Evolutionary conservation across 306 rosid genomes (phyloP).

Genomic region (Castanopsis chinensis): DNA sequence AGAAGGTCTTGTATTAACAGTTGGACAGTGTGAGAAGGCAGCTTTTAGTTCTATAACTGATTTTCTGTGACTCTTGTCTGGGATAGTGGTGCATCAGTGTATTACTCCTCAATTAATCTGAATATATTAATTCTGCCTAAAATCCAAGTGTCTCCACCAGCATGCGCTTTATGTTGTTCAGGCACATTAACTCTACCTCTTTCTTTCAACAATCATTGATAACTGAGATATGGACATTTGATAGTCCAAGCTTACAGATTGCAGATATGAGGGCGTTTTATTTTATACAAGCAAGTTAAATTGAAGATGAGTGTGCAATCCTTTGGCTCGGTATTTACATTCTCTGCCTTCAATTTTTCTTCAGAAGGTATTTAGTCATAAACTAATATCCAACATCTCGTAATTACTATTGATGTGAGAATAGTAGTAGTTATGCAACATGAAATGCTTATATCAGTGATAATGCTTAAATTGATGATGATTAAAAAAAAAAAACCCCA

Average conservation of each 20-base stretch:
- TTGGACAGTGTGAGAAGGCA: slow-evolving; percentile 63
- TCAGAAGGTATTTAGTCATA: slow-evolving; percentile 9
- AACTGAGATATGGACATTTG: neutral
- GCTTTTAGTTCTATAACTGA: slow-evolving; percentile 39
- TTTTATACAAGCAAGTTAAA: slow-evolving; percentile 16
- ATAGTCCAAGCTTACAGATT: slow-evolving; percentile 28
- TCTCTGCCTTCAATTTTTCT: slow-evolving; percentile 17
- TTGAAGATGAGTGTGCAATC: slow-evolving; percentile 16
- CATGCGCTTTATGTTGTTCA: slow-evolving; percentile 24
- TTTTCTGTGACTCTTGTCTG: slow-evolving; percentile 8
- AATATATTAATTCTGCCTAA: slow-evolving; percentile 23
- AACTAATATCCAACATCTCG: neutral
- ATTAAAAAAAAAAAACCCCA: no score
- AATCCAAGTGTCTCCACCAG: slow-evolving; percentile 31
- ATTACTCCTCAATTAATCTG: slow-evolving; percentile 9
- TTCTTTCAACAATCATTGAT: neutral
- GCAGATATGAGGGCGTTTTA: slow-evolving; percentile 26
- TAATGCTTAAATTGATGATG: neutral
- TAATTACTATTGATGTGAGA: neutral
- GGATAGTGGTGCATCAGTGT: slow-evolving; percentile 13
- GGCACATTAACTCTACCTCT: slow-evolving; percentile 11
- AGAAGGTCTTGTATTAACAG: slow-evolving; percentile 50
- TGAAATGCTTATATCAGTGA: neutral
- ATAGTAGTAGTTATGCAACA: neutral
- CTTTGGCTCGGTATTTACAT: slow-evolving; percentile 9